Base-by-base conservation (phyloP, 2,329 filamentous ascomycete species). In the Bipolaris zeicola region DNA sequence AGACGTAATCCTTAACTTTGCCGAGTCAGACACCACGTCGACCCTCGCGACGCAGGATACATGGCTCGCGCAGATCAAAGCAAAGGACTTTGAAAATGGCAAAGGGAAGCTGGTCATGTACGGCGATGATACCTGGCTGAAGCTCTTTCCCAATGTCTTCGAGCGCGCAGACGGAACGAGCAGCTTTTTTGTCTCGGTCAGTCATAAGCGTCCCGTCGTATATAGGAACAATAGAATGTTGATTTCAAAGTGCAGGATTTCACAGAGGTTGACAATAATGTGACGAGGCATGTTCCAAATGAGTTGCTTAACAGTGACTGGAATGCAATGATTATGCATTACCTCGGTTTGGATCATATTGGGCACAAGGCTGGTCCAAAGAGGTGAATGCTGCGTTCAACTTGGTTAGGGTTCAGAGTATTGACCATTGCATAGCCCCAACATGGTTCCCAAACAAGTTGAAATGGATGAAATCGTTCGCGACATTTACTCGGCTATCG, bases 41-140 rank as follows among this genome's bases (percentile, higher is more conserved):
- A 94, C 90, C 3, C 84, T 99, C 22, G 88, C 91, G 13, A 85
- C 85, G 26, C 95, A 98, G 77, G 95, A 99, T 74, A 96, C 92
- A 31, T 99, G 96, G 94, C 85, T 99, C 24, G 90, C 92, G 34
- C 95, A 99, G 80, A 87, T 99, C 78, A 94, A 89, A 74, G 87
- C 87, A 39, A 74, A 75, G 60, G 61, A 73, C 33, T 69, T 61
- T 43, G 91, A 50, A 10, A 48, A 55, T 7, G 61, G 54, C 20
- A 59, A 61, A 20, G 67, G 91, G 18, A 92, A 91, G 68, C 82
- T 98, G 60, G 81, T 97, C 73, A 95, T 99, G 89, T 97, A 95
- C 71, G 95, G 95, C 46, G 95, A 99, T 71, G 95, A 99, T 75
- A 99, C 95, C 18, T 99, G 95, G 96, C 80, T 99, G 66, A 98